Base-by-base conservation (phyloP, 2,329 filamentous ascomycete species). In the Ambrosiella beaveri region DNA sequence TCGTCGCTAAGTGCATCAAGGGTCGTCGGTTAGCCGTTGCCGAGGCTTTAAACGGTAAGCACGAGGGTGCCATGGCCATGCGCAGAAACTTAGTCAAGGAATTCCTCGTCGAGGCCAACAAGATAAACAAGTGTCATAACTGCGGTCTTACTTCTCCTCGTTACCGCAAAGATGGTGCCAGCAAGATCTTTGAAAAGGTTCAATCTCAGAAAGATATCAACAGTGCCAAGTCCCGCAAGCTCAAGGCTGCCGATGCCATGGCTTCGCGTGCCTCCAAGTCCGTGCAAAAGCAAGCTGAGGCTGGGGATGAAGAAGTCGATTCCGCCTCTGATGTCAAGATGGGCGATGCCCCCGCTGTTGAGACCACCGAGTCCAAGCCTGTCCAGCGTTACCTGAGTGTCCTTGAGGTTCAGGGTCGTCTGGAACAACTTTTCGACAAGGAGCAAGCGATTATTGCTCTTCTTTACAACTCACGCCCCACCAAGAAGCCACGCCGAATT, bases 111-210 rank as follows among this genome's bases (percentile, higher is more conserved):
- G 79, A 83, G 36, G 84, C 96, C 57, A 79, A 79, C 53, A 79
- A 78, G 64, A 75, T 78, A 52, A 85, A 82, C 64, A 79, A 79
- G 65, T 98, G 93, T 71, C 74, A 74, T 51, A 75, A 71, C 58
- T 84, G 80, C 64, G 71, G 74, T 54, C 86, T 85, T 36, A 80
- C 93, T 61, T 90, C 86, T 12, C 90, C 89, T 9, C 75, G 76
- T 1, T 97, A 88, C 70, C 83, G 91, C 64, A 96, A 95, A 68
- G 91, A 98, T 65, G 79, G 85, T 49, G 93, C 82, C 65, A 85
- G 90, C 66, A 98, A 97, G 70, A 89, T 98, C 57, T 98, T 97
- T 69, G 84, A 91, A 67, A 93, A 86, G 66, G 75, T 85, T 1
- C 72, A 96, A 59, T 79, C 77, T 52, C 71, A 77, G 52, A 95